A percentile compares a stretch with the other conserved stretches of the same genome.
Conservation (phyloP, 768 basidiomycete genomes). For the Cystofilobasidium macerans region DNA sequence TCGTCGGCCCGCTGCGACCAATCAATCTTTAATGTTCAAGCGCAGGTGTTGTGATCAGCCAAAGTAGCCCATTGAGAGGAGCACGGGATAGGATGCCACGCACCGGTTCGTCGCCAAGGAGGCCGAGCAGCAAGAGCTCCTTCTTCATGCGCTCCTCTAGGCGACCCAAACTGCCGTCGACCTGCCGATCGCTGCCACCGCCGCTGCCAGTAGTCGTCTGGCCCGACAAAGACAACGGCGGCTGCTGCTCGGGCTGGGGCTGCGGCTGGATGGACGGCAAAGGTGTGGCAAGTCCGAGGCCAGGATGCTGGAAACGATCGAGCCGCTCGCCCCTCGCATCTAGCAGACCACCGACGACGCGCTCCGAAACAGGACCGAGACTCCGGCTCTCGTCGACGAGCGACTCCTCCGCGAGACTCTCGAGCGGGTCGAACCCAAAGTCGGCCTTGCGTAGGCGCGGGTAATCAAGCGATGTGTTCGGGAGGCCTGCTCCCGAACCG, state of each 20-base stretch:
- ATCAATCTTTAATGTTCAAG: slow-evolving; percentile 36
- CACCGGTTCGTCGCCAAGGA: slow-evolving; percentile 53
- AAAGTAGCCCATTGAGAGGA: too few relatives aligned
- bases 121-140: slow-evolving; percentile 40
- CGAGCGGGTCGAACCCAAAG: slow-evolving; percentile 47
- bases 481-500: too few relatives aligned
- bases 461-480: too few relatives aligned
- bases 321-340: slow-evolving; percentile 11
- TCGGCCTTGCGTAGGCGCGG: slow-evolving; percentile 1
- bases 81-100: too few relatives aligned
- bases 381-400: slow-evolving; percentile 62
- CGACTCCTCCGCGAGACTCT: slow-evolving; percentile 62
- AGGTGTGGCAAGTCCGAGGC: too few relatives aligned
- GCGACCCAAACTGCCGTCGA: slow-evolving; percentile 32
- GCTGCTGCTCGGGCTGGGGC: too few relatives aligned
- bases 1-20: slow-evolving; percentile 55
- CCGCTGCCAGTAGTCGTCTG: too few relatives aligned
- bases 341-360: slow-evolving; percentile 40
- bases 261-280: too few relatives aligned
- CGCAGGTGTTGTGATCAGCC: neutral
- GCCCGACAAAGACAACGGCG: too few relatives aligned
- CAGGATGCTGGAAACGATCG: neutral
- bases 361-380: slow-evolving; percentile 77
- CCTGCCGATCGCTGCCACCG: slow-evolving; percentile 35
- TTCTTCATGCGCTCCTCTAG: slow-evolving; percentile 41